A percentile compares a stretch with the other conserved stretches of the same genome.
Conservation (phyloP, 345 rosid species). For the Trapa bicornis region DNA sequence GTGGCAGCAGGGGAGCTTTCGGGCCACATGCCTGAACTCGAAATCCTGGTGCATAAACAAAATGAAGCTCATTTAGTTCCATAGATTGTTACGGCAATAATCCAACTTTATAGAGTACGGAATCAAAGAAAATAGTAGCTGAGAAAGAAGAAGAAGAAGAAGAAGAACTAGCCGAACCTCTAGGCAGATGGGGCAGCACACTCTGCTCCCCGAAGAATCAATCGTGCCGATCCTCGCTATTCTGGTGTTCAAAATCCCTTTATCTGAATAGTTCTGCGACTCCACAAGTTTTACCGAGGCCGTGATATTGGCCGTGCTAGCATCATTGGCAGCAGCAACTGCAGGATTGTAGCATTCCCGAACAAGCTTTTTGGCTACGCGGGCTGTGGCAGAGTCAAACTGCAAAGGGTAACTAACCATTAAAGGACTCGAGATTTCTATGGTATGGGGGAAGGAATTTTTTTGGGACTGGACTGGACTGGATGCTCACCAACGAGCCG, state of each 20-base stretch:
- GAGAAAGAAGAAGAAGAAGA: no score
- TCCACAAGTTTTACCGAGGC: neutral
- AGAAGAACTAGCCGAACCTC: conserved; percentile 17
- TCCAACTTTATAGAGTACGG: no score
- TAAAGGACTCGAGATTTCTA: neutral
- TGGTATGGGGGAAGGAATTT: neutral
- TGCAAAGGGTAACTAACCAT: conserved; percentile 6
- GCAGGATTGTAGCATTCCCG: conserved; percentile 30
- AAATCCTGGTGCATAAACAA: conserved; percentile 20
- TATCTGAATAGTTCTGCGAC: neutral
- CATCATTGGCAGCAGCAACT: no score
- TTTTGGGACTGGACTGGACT: neutral
- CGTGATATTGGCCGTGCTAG: neutral
- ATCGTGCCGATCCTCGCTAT: conserved; percentile 11
- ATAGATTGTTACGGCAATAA: no score
- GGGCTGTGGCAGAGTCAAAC: conserved; percentile 83
- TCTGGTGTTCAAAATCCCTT: conserved; percentile 8
- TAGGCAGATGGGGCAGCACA: conserved; percentile 32
- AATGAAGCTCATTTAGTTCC: neutral
- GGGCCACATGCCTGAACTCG: conserved; percentile 8
- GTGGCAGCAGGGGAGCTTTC: conserved; percentile 21
- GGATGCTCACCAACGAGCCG: conserved; percentile 12
- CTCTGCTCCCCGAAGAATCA: conserved; percentile 18
- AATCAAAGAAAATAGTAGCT: no score
- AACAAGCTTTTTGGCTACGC: conserved; percentile 72